Evolutionary conservation across 805 yeast species (phyloP).

Genomic region (Zygotorulaspora danielsina): DNA sequence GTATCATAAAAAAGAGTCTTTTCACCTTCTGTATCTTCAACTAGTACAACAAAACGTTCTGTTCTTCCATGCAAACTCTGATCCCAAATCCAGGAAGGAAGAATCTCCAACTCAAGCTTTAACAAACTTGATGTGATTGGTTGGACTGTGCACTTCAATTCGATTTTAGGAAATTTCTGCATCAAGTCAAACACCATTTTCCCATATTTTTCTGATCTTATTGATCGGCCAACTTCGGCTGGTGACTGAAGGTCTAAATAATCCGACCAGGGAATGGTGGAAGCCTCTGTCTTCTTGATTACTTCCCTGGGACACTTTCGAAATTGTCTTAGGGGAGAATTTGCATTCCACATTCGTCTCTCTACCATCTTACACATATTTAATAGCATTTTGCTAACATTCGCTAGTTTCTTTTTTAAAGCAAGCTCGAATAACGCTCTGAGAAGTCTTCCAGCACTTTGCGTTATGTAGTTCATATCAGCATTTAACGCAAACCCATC

Average conservation of each 20-base stretch:
- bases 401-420: slow-evolving; percentile 66
- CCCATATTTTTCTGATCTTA: slow-evolving; percentile 67
- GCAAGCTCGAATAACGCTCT: slow-evolving; percentile 83
- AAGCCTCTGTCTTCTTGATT: slow-evolving; percentile 68
- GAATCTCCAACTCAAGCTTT: slow-evolving; percentile 59
- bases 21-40: slow-evolving; percentile 84
- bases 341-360: slow-evolving; percentile 74
- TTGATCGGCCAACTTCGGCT: slow-evolving; percentile 77
- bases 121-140: slow-evolving; percentile 73
- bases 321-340: slow-evolving; percentile 84
- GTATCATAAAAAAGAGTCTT: slow-evolving; percentile 56
- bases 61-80: slow-evolving; percentile 52
- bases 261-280: slow-evolving; percentile 75
- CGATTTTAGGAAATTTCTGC: slow-evolving; percentile 67
- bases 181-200: slow-evolving; percentile 53
- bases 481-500: slow-evolving; percentile 90
- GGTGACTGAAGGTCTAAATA: slow-evolving; percentile 63
- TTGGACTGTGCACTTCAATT: slow-evolving; percentile 56
- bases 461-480: slow-evolving; percentile 90
- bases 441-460: slow-evolving; percentile 84
- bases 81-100: slow-evolving; percentile 82
- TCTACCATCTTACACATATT: slow-evolving; percentile 78
- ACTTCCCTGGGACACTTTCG: slow-evolving; percentile 65
- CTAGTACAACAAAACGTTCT: slow-evolving; percentile 64
- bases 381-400: slow-evolving; percentile 51